phyloP scores from a whole-genome alignment of 768 basidiomycete species.

The Boletellus ananiceps region DNA sequence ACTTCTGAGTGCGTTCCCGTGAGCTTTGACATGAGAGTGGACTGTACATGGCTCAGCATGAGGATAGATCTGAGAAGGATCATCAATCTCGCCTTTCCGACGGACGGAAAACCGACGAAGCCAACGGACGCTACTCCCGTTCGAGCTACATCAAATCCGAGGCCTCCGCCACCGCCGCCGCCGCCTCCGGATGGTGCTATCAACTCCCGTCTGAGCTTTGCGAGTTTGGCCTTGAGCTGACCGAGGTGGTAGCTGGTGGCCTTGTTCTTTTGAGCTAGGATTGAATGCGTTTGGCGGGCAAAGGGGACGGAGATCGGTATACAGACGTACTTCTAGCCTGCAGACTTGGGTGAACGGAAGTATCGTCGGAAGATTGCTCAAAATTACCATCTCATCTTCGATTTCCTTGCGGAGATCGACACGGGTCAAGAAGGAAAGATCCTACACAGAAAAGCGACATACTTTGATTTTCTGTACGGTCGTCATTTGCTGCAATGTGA shows the following conservation, averaged over 20 bases:
- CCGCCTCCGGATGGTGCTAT: conserved; percentile 73
- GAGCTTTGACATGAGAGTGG: conserved; percentile 90
- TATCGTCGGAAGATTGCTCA: conserved; percentile 10
- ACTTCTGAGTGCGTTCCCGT: conserved; percentile 97
- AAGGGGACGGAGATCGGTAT: conserved; percentile 8
- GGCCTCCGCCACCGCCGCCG: conserved; percentile 74
- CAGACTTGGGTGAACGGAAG: conserved; percentile 26
- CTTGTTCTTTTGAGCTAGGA: conserved; percentile 90
- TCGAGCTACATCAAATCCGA: conserved; percentile 97
- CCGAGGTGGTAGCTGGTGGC: conserved; percentile 95
- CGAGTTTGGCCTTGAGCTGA: conserved; percentile 96
- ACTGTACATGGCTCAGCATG: conserved; percentile 34
- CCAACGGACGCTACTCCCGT: conserved; percentile 98
- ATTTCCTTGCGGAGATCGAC: conserved; percentile 56
- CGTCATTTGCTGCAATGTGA: conserved; percentile 49
- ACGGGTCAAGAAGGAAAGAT: conserved; percentile 8
- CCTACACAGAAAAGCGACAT: conserved; percentile 20
- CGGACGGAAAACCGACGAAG: conserved; percentile 90
- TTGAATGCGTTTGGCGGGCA: conserved; percentile 11
- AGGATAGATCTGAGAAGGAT: conserved; percentile 3
- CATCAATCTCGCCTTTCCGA: conserved; percentile 65
- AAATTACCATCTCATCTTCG: conserved; percentile 92
- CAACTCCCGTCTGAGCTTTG: conserved; percentile 92
- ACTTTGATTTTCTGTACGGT: conserved; percentile 91
- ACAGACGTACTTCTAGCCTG: conserved; percentile 73